Base-by-base conservation (phyloP, 495 filamentous ascomycete species). In the Podospora comata region DNA sequence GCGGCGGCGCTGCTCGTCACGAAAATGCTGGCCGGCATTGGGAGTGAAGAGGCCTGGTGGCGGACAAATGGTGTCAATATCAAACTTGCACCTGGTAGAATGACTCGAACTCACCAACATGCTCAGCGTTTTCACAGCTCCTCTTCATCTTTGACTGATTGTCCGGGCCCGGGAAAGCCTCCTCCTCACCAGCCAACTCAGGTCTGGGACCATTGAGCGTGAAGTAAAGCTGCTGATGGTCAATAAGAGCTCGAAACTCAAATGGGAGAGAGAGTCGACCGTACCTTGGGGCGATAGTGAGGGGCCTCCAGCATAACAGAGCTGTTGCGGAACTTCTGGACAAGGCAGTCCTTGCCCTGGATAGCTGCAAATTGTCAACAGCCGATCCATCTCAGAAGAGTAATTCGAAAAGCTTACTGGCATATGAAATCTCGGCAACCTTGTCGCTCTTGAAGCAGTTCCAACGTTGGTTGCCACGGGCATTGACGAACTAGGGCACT, bases 261-360 rank as follows among this genome's bases (percentile, higher is more conserved):
- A 2, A 16, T 4, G 15, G 6, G 30, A 39, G 18, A 18, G 23
- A 53, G 34, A 11, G 39, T 32, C 30, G 4, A 55, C 69, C 74
- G 71, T 77, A 94, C 92, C 84, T 95, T 96, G 2, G 94, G 94
- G 11, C 93, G 90, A 74, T 91, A 94, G 23, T 88, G 88, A 5
- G 86, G 82, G 56, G 88, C 84, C 78, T 97, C 92, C 13, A 93
- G 80, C 91, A 97, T 97, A 16, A 99, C 93, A 4, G 91, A 92
- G 64, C 92, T 97, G 79, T 99, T 99, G 23, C 94, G 90, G 78
- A 99, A 98, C 71, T 97, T 96, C 73, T 95, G 89, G 39, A 97
- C 86, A 6, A 97, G 84, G 65, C 91, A 92, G 74, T 96, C 94
- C 69, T 89, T 88, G 54, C 94, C 95, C 80, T 99, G 95, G 68